Percentiles rank a stretch among this genome's conserved stretches.
Evolutionary conservation across 1,284 basidiomycete genomes (phyloP).

Genomic region (Papiliotrema fonsecae): DNA sequence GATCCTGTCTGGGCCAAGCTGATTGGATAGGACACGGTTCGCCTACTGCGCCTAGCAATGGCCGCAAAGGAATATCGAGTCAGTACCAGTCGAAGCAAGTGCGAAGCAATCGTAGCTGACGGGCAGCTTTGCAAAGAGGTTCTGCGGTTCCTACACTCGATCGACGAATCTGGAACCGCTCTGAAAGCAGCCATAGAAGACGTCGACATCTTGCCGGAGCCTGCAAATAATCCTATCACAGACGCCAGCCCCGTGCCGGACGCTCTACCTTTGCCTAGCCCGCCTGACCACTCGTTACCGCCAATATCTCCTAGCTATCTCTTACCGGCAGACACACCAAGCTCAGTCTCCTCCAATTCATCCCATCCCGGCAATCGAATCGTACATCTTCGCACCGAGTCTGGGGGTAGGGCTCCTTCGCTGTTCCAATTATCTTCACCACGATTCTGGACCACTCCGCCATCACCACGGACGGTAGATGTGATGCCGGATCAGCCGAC

Average conservation of each 20-base stretch:
- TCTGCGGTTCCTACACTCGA: slow-evolving; percentile 82
- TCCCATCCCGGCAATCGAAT: not conserved
- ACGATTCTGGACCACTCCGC: slow-evolving; percentile 20
- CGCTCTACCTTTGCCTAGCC: too few species aligned
- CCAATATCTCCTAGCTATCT: too few species aligned
- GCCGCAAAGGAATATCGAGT: slow-evolving; percentile 56
- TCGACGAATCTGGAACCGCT: slow-evolving; percentile 75
- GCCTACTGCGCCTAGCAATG: slow-evolving; percentile 68
- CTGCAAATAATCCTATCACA: too few species aligned
- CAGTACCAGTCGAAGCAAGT: too few species aligned
- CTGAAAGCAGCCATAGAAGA: slow-evolving; percentile 51
- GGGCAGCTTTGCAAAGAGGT: slow-evolving; percentile 61
- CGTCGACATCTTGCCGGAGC: slow-evolving; percentile 27
- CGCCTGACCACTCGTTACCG: too few species aligned
- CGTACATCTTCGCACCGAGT: not conserved
- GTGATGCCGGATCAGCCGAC: slow-evolving; percentile 6
- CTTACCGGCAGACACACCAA: too few species aligned
- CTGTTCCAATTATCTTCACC: slow-evolving; percentile 22
- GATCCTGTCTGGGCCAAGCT: not conserved
- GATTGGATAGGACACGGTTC: slow-evolving; percentile 59
- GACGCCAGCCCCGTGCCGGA: too few species aligned
- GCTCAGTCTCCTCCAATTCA: too few species aligned
- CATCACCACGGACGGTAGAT: slow-evolving; percentile 22
- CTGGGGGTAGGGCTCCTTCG: slow-evolving; percentile 14
- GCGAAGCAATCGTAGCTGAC: slow-evolving; percentile 57